Conservation (phyloP, 2,329 filamentous ascomycete genomes). For the Arthrocladium fulminans region DNA sequence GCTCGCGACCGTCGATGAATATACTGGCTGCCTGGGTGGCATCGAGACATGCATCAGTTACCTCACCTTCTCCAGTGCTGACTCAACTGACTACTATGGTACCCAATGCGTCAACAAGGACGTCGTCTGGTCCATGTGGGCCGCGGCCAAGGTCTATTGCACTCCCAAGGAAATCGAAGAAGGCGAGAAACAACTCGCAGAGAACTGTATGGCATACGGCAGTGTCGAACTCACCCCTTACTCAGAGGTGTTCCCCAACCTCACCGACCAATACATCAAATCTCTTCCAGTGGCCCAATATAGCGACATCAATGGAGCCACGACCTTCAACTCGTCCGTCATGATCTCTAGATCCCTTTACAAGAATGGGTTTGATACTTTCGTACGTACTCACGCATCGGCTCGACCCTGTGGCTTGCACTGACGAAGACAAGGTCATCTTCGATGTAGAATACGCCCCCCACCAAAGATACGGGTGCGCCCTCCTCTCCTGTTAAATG, state of each 20-base stretch:
- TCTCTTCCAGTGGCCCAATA: conserved; percentile 29
- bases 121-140: conserved; percentile 30
- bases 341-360: conserved; percentile 28
- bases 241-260: conserved; percentile 16
- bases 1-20: too few relatives aligned
- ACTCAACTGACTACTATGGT: conserved; percentile 12
- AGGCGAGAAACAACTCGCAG: conserved; percentile 11
- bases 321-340: conserved; percentile 23
- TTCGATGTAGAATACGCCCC: conserved; percentile 26
- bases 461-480: conserved; percentile 33
- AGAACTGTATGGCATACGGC: conserved; percentile 21
- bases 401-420: neutral
- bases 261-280: conserved; percentile 28
- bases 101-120: conserved; percentile 28
- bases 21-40: too few relatives aligned
- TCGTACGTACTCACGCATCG: conserved; percentile 23
- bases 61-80: too few relatives aligned
- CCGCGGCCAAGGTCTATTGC: conserved; percentile 29
- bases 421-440: conserved; percentile 5
- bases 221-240: conserved; percentile 24
- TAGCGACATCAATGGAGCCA: conserved; percentile 22
- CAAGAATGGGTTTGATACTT: conserved; percentile 26
- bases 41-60: too few relatives aligned
- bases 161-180: conserved; percentile 18
- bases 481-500: neutral